Base-by-base conservation (phyloP, 345 rosid species). In the Hibiscus tridactylites region DNA sequence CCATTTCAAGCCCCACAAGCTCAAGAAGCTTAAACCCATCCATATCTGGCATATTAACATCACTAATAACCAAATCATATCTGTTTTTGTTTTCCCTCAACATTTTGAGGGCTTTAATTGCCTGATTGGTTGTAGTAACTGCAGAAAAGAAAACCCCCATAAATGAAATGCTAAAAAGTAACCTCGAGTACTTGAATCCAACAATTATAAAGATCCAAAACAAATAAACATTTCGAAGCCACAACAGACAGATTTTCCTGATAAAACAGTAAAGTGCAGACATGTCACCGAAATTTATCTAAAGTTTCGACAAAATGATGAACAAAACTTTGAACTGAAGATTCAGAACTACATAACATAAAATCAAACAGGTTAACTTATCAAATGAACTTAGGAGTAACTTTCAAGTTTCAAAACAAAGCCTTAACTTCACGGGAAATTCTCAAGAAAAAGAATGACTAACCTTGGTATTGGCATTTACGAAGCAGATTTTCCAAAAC, bases 11-110 rank as follows among this genome's bases (percentile, higher is more conserved):
- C 74, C 92, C 96, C 73, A 88, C 88, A 61, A 85, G 90, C 75
- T 90, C 90, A 60, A 90, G 96, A 37, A 90, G 96, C 86, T 88
- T 86, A 72, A 90, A 86, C 47, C 96, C 96, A 74, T 88, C 91
- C 79, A 90, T 90, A 82, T 87, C 92, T 6, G 96, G 92, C 96
- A 90, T 88, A 70, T 85, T 81, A 61, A 90, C 96, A 81, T 88
- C 96, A 71, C 96, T 90, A 61, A 90, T 86, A 74, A 90, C 92
- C 74, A 90, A 66, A 61, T 90, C 96, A 73, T 70, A 88, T 56
- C 75, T 78, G 81, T 79, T 74, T 71, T 74, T 81, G 77, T 88
- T 81, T 72, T 86, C 89, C 73, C 96, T 83, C 71, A 88, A 77
- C 82, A 86, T 81, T 26, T 80, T 78, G 71, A 88, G 80, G 49